Evolutionary conservation across 2,329 filamentous ascomycete species (phyloP).

Genomic region (Fusarium sterilihyphosum): DNA sequence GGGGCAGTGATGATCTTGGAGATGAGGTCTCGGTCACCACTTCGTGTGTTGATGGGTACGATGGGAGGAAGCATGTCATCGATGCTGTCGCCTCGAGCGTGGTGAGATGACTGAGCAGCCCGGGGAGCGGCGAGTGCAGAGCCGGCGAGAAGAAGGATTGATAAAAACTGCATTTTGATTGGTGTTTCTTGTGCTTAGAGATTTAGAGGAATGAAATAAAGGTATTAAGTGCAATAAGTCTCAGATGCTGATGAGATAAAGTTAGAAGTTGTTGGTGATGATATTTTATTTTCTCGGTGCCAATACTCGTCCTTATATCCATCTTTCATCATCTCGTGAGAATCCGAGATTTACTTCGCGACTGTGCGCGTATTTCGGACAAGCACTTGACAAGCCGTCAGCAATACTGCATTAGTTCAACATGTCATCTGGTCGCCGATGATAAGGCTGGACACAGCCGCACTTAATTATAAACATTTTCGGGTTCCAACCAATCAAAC

Average conservation of each 20-base stretch:
- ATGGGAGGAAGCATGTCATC: conserved; percentile 16
- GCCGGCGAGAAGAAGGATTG: neutral
- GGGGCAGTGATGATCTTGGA: conserved; percentile 44
- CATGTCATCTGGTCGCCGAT: neutral
- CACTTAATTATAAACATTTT: neutral
- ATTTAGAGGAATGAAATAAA: neutral
- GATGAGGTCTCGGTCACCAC: conserved; percentile 42
- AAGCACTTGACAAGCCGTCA: neutral
- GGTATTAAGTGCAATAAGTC: neutral
- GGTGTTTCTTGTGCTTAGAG: neutral
- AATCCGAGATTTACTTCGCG: neutral
- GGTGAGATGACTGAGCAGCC: neutral
- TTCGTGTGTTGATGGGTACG: conserved; percentile 17
- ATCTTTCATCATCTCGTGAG: neutral
- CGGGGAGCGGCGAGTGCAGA: conserved; percentile 12
- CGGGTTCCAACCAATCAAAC: neutral
- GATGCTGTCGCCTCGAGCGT: conserved; percentile 1
- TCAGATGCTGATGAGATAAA: neutral
- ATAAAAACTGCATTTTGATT: neutral
- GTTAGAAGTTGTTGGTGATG: neutral
- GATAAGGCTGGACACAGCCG: neutral
- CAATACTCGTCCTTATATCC: neutral
- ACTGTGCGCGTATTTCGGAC: no score
- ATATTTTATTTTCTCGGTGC: neutral
- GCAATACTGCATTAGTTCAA: neutral